These are phyloP conservation scores for Neoscytalidium dimidiatum DNA, from an alignment of 2,329 filamentous ascomycete species.

Conservation along the genomic window DNA sequence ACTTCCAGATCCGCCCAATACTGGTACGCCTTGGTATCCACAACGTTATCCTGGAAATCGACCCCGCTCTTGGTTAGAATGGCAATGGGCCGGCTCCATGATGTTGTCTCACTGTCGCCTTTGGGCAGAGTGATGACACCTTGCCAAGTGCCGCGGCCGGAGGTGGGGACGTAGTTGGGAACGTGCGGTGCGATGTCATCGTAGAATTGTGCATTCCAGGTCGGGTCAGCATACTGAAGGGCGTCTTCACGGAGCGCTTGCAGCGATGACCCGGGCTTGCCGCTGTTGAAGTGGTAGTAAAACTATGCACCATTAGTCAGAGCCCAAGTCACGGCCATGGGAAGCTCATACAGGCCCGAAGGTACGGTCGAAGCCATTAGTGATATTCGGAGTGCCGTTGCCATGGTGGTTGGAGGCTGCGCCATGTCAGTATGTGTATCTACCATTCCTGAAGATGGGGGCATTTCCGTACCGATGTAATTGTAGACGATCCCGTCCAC, in stretches of 20 bases:
- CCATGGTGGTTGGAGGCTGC: constrained; percentile 61
- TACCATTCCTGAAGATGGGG: not conserved
- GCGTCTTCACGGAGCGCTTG: constrained; percentile 58
- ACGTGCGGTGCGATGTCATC: constrained; percentile 63
- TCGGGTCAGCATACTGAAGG: constrained; percentile 50
- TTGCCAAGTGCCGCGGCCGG: constrained; percentile 53
- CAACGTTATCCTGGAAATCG: constrained; percentile 62
- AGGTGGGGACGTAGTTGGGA: constrained; percentile 59
- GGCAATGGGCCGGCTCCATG: constrained; percentile 51
- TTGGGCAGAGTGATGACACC: constrained; percentile 54
- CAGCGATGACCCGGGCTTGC: constrained; percentile 48
- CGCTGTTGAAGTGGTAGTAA: constrained; percentile 62
- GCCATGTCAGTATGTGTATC: not conserved
- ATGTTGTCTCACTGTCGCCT: constrained; percentile 39
- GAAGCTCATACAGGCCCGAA: constrained; percentile 61
- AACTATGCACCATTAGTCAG: not conserved
- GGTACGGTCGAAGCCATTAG: constrained; percentile 64
- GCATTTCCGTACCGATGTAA: constrained; percentile 47
- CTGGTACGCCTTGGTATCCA: constrained; percentile 58
- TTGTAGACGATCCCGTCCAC: constrained; percentile 69
- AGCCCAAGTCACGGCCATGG: not conserved
- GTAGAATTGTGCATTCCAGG: constrained; percentile 62
- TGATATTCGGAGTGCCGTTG: constrained; percentile 64
- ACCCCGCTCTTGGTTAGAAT: constrained; percentile 55
- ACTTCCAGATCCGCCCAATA: constrained; percentile 58